Evolutionary conservation across 352 stramenopile species (phyloP), one percentile per base, ranked within the genome.

Genomic region (Peronospora destructor): DNA sequence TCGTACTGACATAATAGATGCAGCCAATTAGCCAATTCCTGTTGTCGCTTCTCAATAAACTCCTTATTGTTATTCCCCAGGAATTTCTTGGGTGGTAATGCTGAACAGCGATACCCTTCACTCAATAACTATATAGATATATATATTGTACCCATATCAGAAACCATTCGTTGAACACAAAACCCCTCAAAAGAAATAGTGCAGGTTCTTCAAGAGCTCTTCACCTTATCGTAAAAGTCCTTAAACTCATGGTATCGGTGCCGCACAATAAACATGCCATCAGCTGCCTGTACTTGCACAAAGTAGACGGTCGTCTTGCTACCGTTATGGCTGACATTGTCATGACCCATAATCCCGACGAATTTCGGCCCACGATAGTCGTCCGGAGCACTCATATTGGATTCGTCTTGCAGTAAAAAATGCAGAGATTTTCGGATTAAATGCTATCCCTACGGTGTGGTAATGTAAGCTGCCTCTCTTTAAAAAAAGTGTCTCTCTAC

Each of bases 161-260:
- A 21, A 21, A 21, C 19, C 19, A 1, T n/a, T n/a, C n/a, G n/a
- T n/a, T n/a, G n/a, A n/a, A n/a, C n/a, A n/a, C n/a, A n/a, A n/a
- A n/a, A n/a, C 19, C 19, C 3, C 19, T 21, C 19, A 21, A 30
- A 21, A 39, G n/a, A 39, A 39, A 9, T 11, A 39, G n/a, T n/a
- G n/a, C n/a, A n/a, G n/a, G 4, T n/a, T 7, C 4, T n/a, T 34
- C 30, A 12, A 34, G 14, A n/a, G 16, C 4, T 16, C 4, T 3
- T 7, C 63, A 92, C 81, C 64, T 81, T 84, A 64, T 92, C 82
- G 68, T 87, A 68, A 36, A 92, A 86, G 54, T 92, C 82, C 54
- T 92, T 92, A 50, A 92, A 92, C 49, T 92, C 78, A 60, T 92
- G 82, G 65, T 92, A 92, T 25, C 82, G 82, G 52, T 92, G 82